phyloP scores from a whole-genome alignment of 345 rosid species.

The Eucalyptus cloeziana region DNA sequence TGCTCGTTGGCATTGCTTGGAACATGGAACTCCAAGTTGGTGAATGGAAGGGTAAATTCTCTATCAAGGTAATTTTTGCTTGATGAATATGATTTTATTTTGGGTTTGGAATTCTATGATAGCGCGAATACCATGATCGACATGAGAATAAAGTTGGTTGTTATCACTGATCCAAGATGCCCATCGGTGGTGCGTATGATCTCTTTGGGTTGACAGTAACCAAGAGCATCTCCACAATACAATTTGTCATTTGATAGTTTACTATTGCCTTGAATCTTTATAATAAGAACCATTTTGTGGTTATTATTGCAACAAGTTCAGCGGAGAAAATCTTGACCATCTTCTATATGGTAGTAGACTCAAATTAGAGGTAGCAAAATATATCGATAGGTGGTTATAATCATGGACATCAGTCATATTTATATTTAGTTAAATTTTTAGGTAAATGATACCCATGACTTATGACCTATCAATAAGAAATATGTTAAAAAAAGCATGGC shows the following conservation, averaged over 20 bases:
- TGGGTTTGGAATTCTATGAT: not conserved
- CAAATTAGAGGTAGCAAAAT: not conserved
- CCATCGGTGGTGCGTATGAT: not conserved
- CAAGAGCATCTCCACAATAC: not conserved
- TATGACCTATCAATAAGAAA: not conserved
- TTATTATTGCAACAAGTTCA: not conserved
- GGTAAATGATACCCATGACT: not conserved
- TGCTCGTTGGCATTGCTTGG: rapidly evolving
- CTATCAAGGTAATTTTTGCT: not conserved
- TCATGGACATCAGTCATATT: not conserved
- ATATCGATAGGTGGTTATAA: not conserved
- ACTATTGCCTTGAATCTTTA: not conserved
- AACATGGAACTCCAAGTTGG: not conserved
- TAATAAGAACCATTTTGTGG: not conserved
- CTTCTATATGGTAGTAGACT: not conserved
- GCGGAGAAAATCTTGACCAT: not conserved
- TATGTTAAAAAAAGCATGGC: not conserved
- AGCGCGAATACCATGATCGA: rapidly evolving
- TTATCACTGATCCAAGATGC: not conserved
- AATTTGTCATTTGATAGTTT: not conserved
- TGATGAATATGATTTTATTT: not conserved
- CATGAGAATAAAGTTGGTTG: not conserved
- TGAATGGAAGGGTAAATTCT: not conserved
- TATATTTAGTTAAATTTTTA: not conserved
- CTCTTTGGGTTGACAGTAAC: not conserved